Base-by-base conservation (phyloP, 176 grass and related monocot genomes). In the Avena atlantica region DNA sequence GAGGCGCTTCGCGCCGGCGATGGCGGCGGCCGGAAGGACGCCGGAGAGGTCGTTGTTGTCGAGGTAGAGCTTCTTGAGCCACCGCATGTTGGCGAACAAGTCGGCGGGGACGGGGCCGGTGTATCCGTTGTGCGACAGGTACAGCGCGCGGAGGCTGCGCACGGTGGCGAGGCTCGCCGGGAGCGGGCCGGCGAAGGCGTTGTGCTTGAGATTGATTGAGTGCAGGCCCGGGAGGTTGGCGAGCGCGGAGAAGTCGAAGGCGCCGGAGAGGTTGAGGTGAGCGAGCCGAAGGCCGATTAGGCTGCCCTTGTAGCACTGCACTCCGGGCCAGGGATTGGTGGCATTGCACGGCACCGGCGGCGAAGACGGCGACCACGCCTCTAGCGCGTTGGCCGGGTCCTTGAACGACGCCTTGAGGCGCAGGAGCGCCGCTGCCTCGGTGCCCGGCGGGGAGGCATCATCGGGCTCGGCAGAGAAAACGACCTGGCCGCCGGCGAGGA, bases 41-140 rank as follows among this genome's bases (percentile, higher is more conserved):
- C 93, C 95, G 13, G 76, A 77, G n/a, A 98, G 36, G 16, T 83
- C 20, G 78, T 98, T 98, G 60, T 76, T 49, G 52, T 95, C 86
- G 27, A 98, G 85, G 91, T 94, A 98, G 84, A 98, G 91, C 86
- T 95, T 98, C 88, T 92, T 95, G 71, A 98, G 93, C 83, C 90
- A 89, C 12, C 57, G 27, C 86, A 95, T 49, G 88, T 66, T 16
- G 71, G 14, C 2, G 81, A 98, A 93, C 21, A 95, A 58, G 12
- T 58, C 82, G 51, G 78, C 77, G 12, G 91, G 95, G 67, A 98
- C 21, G 0, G 83, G 60, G 0, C 95, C 95, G 5, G 87, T 69
- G 95, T 92, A 93, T 8, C 14, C 13, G 82, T 98, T 98, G 74
- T 78, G 19, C 2, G 95, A 98, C 9, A 95, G 83, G 76, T 93